A percentile compares a stretch with the other conserved stretches of the same genome.
Evolutionary conservation across 2,329 filamentous ascomycete genomes (phyloP).

Genomic region (Botryotinia convoluta): DNA sequence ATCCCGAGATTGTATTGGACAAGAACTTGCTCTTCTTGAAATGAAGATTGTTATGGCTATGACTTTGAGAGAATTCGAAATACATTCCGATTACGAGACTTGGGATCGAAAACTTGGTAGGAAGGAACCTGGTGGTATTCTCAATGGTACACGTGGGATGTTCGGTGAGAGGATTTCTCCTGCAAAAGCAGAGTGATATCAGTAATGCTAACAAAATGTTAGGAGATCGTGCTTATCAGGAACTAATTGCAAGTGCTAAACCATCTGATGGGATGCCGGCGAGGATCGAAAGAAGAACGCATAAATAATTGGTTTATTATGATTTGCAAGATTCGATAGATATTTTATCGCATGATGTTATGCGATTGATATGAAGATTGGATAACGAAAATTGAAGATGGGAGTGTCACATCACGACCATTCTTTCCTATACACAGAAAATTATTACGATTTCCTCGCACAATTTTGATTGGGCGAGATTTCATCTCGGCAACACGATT

Average conservation of each 20-base stretch:
- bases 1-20: conserved; percentile 54
- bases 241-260: conserved; percentile 27
- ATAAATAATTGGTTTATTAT: conserved; percentile 10
- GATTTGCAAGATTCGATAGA: not conserved
- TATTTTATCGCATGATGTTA: not conserved
- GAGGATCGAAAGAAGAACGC: conserved; percentile 10
- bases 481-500: not conserved
- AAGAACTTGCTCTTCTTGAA: conserved; percentile 52
- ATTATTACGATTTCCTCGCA: not conserved
- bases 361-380: not conserved
- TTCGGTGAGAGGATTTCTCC: conserved; percentile 18
- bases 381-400: not conserved
- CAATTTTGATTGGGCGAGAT: not conserved
- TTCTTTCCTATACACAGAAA: too few relatives aligned
- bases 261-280: conserved; percentile 28
- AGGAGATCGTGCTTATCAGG: conserved; percentile 25
- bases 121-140: conserved; percentile 23
- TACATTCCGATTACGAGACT: conserved; percentile 22
- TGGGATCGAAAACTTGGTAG: conserved; percentile 25
- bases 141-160: conserved; percentile 25
- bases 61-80: conserved; percentile 22
- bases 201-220: not conserved
- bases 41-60: conserved; percentile 48
- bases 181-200: not conserved
- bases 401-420: not conserved